Conservation (phyloP, 2,329 filamentous ascomycete genomes). For the Fusarium sp. region DNA sequence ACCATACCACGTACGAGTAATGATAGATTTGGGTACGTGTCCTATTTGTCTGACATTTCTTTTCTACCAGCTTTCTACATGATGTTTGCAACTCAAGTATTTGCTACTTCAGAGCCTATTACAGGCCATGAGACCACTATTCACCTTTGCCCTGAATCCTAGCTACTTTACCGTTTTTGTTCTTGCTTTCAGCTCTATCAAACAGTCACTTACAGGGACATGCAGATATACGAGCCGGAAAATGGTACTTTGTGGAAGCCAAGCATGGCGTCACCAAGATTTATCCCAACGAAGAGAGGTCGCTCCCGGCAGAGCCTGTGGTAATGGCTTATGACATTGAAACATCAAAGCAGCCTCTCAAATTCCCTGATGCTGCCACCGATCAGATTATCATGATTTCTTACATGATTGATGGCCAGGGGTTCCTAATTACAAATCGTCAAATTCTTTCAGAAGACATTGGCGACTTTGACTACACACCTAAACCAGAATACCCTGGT, state of each 20-base stretch:
- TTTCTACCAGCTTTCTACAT: conserved; percentile 53
- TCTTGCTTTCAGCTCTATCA: not conserved
- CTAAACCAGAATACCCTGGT: conserved; percentile 93
- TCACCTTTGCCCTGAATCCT: conserved; percentile 86
- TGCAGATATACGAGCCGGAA: conserved; percentile 90
- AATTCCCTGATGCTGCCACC: conserved; percentile 93
- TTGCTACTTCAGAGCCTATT: conserved; percentile 99
- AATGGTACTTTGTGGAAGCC: conserved; percentile 95
- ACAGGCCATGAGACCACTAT: conserved; percentile 92
- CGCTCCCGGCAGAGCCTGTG: conserved; percentile 93
- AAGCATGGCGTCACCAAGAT: conserved; percentile 91
- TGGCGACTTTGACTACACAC: conserved; percentile 96
- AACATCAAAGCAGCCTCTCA: conserved; percentile 92
- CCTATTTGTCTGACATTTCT: not conserved
- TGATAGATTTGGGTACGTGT: conserved; percentile 83
- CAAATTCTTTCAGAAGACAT: conserved; percentile 99
- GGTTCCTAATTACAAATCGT: conserved; percentile 96
- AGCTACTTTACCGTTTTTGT: conserved; percentile 3
- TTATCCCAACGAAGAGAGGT: conserved; percentile 83
- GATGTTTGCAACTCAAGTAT: conserved; percentile 98
- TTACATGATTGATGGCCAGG: conserved; percentile 99
- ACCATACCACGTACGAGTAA: conserved; percentile 97
- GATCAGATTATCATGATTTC: conserved; percentile 99
- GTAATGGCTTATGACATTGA: conserved; percentile 99
- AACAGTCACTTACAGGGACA: conserved; percentile 18